phyloP scores from a whole-genome alignment of 352 stramenopile species.

The Pythium guiyangense region DNA sequence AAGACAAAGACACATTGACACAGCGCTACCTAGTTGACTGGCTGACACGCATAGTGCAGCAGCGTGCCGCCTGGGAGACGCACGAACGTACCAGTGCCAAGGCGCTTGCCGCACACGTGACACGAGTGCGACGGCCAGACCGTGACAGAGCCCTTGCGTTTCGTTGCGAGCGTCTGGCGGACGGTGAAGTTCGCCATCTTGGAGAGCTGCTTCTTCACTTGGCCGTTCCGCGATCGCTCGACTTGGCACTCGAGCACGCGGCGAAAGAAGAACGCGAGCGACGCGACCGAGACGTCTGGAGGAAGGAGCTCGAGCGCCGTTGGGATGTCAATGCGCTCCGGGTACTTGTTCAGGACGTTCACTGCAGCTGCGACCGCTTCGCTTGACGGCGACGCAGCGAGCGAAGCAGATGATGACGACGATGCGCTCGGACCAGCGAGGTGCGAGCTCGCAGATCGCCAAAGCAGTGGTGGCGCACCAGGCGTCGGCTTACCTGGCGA shows the following conservation, averaged over 20 bases:
- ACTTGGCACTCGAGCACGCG: slow-evolving; percentile 74
- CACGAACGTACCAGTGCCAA: slow-evolving; percentile 69
- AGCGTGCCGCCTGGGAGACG: slow-evolving; percentile 50
- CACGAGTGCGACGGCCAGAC: slow-evolving; percentile 77
- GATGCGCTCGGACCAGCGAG: slow-evolving; percentile 7
- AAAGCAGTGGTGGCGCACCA: slow-evolving; percentile 22
- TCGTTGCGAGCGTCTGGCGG: slow-evolving; percentile 52
- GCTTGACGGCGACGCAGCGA: slow-evolving; percentile 25
- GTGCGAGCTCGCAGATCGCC: slow-evolving; percentile 3
- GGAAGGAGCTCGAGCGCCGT: slow-evolving; percentile 74
- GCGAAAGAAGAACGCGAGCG: slow-evolving; percentile 60
- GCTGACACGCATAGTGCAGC: slow-evolving; percentile 77
- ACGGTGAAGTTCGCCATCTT: slow-evolving; percentile 89
- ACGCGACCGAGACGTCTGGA: slow-evolving; percentile 38
- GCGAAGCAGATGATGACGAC: slow-evolving; percentile 4
- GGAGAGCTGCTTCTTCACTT: slow-evolving; percentile 83
- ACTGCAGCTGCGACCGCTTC: slow-evolving; percentile 65
- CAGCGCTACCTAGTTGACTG: slow-evolving; percentile 12
- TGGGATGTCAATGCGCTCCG: slow-evolving; percentile 74
- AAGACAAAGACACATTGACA: background rate
- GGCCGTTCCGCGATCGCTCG: slow-evolving; percentile 65
- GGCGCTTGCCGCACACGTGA: slow-evolving; percentile 59
- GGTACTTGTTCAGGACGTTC: slow-evolving; percentile 78
- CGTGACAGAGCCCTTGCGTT: slow-evolving; percentile 66
- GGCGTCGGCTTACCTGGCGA: slow-evolving; percentile 4